phyloP scores from a whole-genome alignment of 2,329 filamentous ascomycete species.

The Seiridium unicorne region DNA sequence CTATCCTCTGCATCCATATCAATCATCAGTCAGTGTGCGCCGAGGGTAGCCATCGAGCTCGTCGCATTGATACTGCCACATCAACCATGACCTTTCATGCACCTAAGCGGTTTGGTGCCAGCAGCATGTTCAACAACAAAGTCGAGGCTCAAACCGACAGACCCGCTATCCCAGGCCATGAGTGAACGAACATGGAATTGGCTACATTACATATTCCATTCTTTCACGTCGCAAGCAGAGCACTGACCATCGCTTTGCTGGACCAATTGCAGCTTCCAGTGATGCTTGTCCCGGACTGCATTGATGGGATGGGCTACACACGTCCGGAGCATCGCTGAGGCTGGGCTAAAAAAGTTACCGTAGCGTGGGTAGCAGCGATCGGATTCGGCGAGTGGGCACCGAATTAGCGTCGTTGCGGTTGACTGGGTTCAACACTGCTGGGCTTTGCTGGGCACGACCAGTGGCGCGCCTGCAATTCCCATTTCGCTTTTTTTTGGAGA shows the following conservation, averaged over 20 bases:
- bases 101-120: too few species aligned
- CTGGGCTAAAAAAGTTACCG: neutral
- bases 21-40: neutral
- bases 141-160: neutral
- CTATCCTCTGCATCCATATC: neutral
- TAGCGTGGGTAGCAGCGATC: too few species aligned
- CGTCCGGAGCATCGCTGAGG: neutral
- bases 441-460: neutral
- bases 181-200: too few species aligned
- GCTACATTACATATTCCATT: neutral
- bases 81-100: neutral
- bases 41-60: neutral
- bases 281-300: neutral
- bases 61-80: neutral
- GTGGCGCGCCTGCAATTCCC: conserved; percentile 4
- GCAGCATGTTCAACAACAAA: neutral
- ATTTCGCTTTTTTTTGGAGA: neutral
- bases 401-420: neutral
- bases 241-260: neutral
- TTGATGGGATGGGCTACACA: neutral
- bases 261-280: neutral
- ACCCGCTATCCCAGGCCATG: neutral
- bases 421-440: neutral
- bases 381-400: too few species aligned
- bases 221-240: neutral